Evolutionary conservation across 345 rosid genomes (phyloP), one percentile per base, ranked within the genome.

Genomic region (Raphanus raphanistrum): DNA sequence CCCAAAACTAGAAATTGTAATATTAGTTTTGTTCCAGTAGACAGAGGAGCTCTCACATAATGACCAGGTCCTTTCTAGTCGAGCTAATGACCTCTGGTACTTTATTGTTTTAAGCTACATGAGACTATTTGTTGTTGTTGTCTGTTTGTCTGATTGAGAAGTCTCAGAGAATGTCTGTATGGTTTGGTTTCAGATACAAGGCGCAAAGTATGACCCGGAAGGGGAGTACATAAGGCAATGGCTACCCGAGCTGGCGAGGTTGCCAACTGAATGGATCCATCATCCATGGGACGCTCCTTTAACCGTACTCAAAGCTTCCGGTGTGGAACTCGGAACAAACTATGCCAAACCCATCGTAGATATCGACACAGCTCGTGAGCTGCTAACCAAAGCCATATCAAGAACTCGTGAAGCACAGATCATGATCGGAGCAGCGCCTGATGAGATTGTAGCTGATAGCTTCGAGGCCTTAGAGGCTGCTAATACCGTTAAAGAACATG

Each of bases 261-360:
- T 94, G 83, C 98, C 97, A 4, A 83, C 92, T 1, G 94, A 87
- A 63, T 94, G 98, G 98, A 92, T 92, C 70, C 98, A 90, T 84
- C 94, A 90, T 85, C 96, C 97, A 8, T 90, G 97, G 97, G 96
- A 90, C 17, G 96, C 96, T 12, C 93, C 98, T 26, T 21, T 36
- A 25, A 50, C 73, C 0, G 85, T 92, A 78, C 97, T 89, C 50
- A 87, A 81, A 81, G 90, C 92, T 66, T 85, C 98, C 0, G 98
- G 95, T 58, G 85, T 84, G 4, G 96, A 89, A 76, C 71, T 90
- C 36, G 94, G 94, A 68, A 72, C 82, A 29, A 92, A 90, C 87
- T 90, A 90, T 63, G 87, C 86, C 0, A 84, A 81, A 63, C 97
- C 98, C 9, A 89, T 94, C 54, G 83, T 87, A 74, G 95, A 94